These are phyloP conservation scores for Teratosphaeria viscida DNA, from an alignment of 2,329 filamentous ascomycete genomes.

Conservation along the genomic window DNA sequence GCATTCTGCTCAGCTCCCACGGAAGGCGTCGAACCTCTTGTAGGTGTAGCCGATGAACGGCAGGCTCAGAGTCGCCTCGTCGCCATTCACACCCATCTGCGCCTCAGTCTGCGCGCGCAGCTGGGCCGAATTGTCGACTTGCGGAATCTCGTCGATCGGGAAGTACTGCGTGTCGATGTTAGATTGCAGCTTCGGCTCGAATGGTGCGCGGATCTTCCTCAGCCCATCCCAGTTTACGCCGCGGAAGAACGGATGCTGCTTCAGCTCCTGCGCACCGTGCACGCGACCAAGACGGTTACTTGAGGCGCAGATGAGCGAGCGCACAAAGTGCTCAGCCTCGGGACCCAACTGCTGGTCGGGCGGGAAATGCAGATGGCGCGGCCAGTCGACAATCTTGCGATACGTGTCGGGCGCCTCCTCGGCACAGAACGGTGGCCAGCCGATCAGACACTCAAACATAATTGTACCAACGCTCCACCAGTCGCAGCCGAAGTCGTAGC, in stretches of 20 bases:
- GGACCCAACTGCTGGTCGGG: conserved; percentile 82
- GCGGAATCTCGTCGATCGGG: conserved; percentile 95
- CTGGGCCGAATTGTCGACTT: conserved; percentile 83
- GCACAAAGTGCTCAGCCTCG: conserved; percentile 85
- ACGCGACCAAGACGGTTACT: conserved; percentile 80
- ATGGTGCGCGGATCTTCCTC: conserved; percentile 85
- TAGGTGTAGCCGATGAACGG: conserved; percentile 96
- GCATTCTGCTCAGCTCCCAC: conserved; percentile 20
- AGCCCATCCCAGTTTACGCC: conserved; percentile 92
- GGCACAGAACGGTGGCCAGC: conserved; percentile 97
- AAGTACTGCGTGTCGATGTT: conserved; percentile 98
- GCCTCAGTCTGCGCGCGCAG: conserved; percentile 74
- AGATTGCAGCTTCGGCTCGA: conserved; percentile 85
- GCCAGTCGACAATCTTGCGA: conserved; percentile 98
- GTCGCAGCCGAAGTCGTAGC: conserved; percentile 94
- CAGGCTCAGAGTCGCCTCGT: conserved; percentile 87
- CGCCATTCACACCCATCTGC: conserved; percentile 48
- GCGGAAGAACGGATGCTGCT: conserved; percentile 88
- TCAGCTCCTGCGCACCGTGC: conserved; percentile 82
- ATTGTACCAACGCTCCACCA: conserved; percentile 99
- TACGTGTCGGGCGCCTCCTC: conserved; percentile 97
- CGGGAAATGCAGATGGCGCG: conserved; percentile 88
- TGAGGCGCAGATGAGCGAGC: conserved; percentile 87
- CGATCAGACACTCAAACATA: conserved; percentile 98
- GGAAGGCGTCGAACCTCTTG: conserved; percentile 78